phyloP scores from a whole-genome alignment of 805 yeast genomes.

The Metschnikowia gruessii region DNA sequence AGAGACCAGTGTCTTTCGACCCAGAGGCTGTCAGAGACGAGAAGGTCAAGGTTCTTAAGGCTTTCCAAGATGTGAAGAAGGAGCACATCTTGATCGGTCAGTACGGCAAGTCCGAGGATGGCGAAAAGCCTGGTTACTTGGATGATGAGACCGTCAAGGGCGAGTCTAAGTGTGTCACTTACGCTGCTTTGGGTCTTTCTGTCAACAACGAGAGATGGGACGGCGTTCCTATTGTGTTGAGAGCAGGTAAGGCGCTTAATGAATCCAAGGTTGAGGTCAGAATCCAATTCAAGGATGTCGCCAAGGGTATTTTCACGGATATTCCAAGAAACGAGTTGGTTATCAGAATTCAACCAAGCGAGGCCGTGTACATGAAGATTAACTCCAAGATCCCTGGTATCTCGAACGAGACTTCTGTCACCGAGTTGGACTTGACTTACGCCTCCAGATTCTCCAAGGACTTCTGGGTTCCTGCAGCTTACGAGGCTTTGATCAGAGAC shows the following conservation, averaged over 20 bases:
- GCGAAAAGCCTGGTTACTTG: slow-evolving; percentile 81
- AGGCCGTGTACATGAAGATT: slow-evolving; percentile 89
- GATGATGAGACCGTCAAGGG: slow-evolving; percentile 88
- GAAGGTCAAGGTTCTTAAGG: slow-evolving; percentile 87
- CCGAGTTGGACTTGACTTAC: slow-evolving; percentile 90
- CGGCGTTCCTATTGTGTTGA: slow-evolving; percentile 92
- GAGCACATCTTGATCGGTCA: slow-evolving; percentile 82
- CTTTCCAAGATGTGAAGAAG: slow-evolving; percentile 64
- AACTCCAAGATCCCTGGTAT: slow-evolving; percentile 94
- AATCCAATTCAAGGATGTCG: slow-evolving; percentile 84
- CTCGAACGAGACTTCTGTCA: slow-evolving; percentile 73
- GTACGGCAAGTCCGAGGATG: slow-evolving; percentile 80
- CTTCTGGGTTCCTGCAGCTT: slow-evolving; percentile 96
- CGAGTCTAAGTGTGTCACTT: slow-evolving; percentile 85
- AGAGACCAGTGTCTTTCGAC: slow-evolving; percentile 85
- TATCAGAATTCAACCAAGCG: slow-evolving; percentile 90
- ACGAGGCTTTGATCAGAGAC: slow-evolving; percentile 92
- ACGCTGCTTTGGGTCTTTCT: slow-evolving; percentile 76
- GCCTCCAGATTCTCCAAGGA: slow-evolving; percentile 70
- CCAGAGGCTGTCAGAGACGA: slow-evolving; percentile 96
- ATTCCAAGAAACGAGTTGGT: slow-evolving; percentile 92
- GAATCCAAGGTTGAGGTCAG: slow-evolving; percentile 94
- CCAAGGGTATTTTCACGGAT: slow-evolving; percentile 74
- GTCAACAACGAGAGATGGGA: slow-evolving; percentile 96
- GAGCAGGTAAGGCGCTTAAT: slow-evolving; percentile 98